Percentiles rank a stretch among this genome's conserved stretches.
phyloP scores from a whole-genome alignment of 305 asterid species.

The Fraxinus nigra region DNA sequence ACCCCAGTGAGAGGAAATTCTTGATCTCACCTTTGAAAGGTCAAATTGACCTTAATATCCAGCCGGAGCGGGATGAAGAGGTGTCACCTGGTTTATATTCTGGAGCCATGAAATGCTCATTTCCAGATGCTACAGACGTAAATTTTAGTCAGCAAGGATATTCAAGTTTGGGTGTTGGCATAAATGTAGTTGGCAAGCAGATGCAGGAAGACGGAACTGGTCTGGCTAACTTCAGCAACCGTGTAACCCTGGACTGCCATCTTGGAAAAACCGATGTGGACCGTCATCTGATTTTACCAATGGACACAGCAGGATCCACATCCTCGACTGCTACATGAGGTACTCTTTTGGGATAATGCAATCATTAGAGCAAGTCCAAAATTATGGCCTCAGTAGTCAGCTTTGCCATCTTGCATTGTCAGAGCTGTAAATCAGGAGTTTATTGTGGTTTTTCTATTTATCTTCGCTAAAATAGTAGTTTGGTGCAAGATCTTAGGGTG shows the following conservation, averaged over 20 bases:
- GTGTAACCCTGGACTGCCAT: slow-evolving; percentile 22
- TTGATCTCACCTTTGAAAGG: slow-evolving; percentile 54
- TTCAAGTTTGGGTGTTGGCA: slow-evolving; percentile 25
- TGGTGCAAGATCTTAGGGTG: background rate
- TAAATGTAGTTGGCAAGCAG: slow-evolving; percentile 31
- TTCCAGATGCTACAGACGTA: slow-evolving; percentile 27
- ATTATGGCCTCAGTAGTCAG: slow-evolving; percentile 20
- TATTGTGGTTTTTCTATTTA: slow-evolving; percentile 8
- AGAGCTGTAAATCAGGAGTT: slow-evolving; percentile 5
- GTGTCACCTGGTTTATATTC: slow-evolving; percentile 43
- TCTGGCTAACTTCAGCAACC: slow-evolving; percentile 22
- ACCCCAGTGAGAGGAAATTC: slow-evolving; percentile 23
- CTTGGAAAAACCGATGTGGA: slow-evolving; percentile 18
- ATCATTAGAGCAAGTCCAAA: background rate
- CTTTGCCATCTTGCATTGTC: slow-evolving; percentile 28
- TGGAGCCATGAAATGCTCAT: slow-evolving; percentile 23
- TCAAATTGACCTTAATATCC: slow-evolving; percentile 77
- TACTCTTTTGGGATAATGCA: background rate
- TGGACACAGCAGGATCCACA: background rate
- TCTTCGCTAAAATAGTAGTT: background rate
- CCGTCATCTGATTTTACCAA: background rate
- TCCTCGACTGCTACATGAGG: background rate
- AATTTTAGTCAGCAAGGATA: slow-evolving; percentile 36
- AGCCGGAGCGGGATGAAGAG: slow-evolving; percentile 85
- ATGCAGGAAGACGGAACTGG: slow-evolving; percentile 28